Evolutionary conservation across 495 filamentous ascomycete genomes (phyloP).

Genomic region (Aspergillus coremiiformis): DNA sequence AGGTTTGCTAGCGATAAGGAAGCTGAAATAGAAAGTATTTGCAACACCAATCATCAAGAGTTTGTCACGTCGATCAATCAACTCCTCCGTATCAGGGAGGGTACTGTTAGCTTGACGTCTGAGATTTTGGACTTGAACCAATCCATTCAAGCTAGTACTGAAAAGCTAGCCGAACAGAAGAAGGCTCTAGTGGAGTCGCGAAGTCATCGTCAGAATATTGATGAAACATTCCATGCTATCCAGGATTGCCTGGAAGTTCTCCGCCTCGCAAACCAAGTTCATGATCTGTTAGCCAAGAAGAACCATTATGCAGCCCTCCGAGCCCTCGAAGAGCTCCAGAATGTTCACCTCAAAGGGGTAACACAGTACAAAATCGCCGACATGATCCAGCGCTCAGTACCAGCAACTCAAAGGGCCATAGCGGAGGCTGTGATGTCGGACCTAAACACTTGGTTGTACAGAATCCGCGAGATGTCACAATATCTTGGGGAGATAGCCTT

Average conservation of each 20-base stretch:
- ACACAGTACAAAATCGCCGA: conserved; percentile 93
- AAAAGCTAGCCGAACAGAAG: conserved; percentile 91
- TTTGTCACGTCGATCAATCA: conserved; percentile 91
- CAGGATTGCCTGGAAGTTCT: conserved; percentile 88
- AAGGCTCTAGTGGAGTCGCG: conserved; percentile 85
- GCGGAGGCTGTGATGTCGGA: conserved; percentile 96
- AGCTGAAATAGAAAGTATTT: conserved; percentile 86
- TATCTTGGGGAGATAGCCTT: conserved; percentile 96
- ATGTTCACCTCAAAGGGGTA: conserved; percentile 87
- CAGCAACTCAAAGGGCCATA: conserved; percentile 84
- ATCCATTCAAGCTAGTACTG: conserved; percentile 90
- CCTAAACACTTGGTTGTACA: conserved; percentile 94
- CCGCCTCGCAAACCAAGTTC: conserved; percentile 86
- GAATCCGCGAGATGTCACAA: conserved; percentile 90
- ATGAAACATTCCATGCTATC: conserved; percentile 83
- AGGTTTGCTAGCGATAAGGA: conserved; percentile 82
- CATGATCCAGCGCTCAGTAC: conserved; percentile 90
- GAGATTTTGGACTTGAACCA: conserved; percentile 90
- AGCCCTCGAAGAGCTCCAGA: conserved; percentile 90
- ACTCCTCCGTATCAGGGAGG: conserved; percentile 81
- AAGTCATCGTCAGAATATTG: conserved; percentile 89
- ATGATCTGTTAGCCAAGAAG: conserved; percentile 82
- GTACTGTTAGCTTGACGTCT: conserved; percentile 76
- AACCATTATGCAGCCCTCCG: conserved; percentile 93
- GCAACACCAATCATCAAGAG: conserved; percentile 91